phyloP scores from a whole-genome alignment of 2,329 filamentous ascomycete species.

The Aspergillus pseudoglaucus region DNA sequence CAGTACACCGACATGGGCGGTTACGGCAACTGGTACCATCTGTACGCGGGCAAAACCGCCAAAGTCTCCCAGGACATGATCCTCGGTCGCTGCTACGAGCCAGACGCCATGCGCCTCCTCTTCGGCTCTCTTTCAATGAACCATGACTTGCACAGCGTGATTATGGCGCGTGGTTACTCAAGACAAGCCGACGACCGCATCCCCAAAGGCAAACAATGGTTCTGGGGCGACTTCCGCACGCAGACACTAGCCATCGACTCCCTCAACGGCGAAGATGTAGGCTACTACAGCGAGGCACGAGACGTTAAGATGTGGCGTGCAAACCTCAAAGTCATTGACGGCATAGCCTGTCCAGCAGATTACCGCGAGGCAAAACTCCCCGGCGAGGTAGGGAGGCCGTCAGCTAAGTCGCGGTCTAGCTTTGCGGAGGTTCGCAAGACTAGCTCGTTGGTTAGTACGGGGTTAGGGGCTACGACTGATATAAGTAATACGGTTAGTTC shows the following conservation, averaged over 20 bases:
- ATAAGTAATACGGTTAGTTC: conserved; percentile 21
- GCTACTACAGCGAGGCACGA: conserved; percentile 39
- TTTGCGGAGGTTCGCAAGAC: conserved; percentile 31
- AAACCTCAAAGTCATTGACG: conserved; percentile 41
- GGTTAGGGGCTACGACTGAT: conserved; percentile 22
- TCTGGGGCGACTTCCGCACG: conserved; percentile 51
- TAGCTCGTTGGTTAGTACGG: conserved; percentile 34
- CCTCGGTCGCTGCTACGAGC: conserved; percentile 50
- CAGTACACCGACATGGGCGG: conserved; percentile 36
- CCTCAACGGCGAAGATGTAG: conserved; percentile 49
- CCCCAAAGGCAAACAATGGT: conserved; percentile 43
- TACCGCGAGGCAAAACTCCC: conserved; percentile 23
- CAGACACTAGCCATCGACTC: conserved; percentile 51
- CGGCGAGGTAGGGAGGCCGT: conserved; percentile 19
- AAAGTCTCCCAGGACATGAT: conserved; percentile 47
- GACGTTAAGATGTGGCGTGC: conserved; percentile 43
- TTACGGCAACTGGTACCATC: conserved; percentile 49
- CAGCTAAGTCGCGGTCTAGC: conserved; percentile 12
- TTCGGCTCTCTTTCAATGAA: conserved; percentile 35
- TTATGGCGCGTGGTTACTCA: conserved; percentile 44
- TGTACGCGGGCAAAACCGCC: conserved; percentile 38
- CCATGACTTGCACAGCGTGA: conserved; percentile 42
- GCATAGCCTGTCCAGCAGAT: conserved; percentile 20
- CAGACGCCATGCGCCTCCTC: conserved; percentile 42
- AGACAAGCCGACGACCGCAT: conserved; percentile 45